Evolutionary conservation across 805 yeast genomes (phyloP).

Genomic region (Wickerhamiella qilinensis): DNA sequence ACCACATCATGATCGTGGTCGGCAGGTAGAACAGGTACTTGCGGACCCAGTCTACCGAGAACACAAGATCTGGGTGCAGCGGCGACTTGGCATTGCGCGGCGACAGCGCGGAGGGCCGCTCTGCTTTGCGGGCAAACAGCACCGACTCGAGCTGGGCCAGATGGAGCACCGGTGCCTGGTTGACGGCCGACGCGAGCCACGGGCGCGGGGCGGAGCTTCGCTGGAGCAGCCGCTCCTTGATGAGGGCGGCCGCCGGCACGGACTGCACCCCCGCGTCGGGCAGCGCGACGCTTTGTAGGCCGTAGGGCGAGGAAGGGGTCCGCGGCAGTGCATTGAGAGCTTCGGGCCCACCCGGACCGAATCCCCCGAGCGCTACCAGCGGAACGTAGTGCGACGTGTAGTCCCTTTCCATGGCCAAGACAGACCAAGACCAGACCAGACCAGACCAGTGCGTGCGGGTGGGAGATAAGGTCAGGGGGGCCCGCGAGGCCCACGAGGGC

Average conservation of each 20-base stretch:
- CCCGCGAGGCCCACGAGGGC: not conserved
- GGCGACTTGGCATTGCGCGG: slow-evolving; percentile 29
- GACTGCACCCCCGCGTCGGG: not conserved
- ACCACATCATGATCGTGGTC: slow-evolving; percentile 26
- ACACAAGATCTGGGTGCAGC: slow-evolving; percentile 27
- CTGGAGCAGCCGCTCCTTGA: not conserved
- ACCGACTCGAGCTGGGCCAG: not conserved
- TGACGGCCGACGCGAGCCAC: not conserved
- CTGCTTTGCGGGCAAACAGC: not conserved
- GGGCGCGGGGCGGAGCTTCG: not conserved
- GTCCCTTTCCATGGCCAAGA: not conserved
- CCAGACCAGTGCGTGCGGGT: not conserved
- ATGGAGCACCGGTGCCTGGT: not conserved
- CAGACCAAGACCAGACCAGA: not conserved
- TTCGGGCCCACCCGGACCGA: not conserved
- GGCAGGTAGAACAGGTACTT: slow-evolving; percentile 37
- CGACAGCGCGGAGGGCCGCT: slow-evolving; percentile 23
- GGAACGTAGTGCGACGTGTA: not conserved
- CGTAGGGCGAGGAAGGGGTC: not conserved
- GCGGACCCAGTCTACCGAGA: slow-evolving; percentile 35
- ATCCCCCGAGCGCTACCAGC: not conserved
- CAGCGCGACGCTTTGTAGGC: not conserved
- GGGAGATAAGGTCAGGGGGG: not conserved
- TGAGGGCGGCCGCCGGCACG: not conserved
- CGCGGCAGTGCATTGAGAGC: not conserved